Evolutionary conservation across 257 asterid genomes (phyloP).

Genomic region (Leonotis leonurus): DNA sequence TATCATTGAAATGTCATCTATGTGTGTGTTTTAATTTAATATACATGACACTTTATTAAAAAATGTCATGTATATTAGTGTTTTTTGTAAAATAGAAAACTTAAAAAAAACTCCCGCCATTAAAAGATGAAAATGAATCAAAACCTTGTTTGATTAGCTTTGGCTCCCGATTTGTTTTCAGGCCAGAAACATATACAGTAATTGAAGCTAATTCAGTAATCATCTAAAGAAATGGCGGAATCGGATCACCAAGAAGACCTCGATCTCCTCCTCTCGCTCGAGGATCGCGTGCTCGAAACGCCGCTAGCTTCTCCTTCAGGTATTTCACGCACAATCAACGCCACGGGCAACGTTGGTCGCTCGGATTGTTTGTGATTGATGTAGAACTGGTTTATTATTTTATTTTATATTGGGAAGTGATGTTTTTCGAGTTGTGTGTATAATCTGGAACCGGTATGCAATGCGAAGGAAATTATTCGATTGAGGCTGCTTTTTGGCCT

Average conservation of each 20-base stretch:
- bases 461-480: background rate
- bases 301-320: conserved; percentile 90
- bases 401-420: background rate
- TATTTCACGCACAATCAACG: conserved; percentile 7
- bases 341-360: background rate
- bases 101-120: conserved; percentile 51
- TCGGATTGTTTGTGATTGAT: background rate
- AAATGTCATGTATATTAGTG: too few species aligned
- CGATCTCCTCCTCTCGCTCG: conserved; percentile 89
- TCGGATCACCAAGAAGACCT: conserved; percentile 66
- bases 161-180: background rate
- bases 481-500: background rate
- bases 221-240: conserved; percentile 32
- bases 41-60: too few species aligned
- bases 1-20: too few species aligned
- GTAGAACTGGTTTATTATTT: background rate
- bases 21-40: too few species aligned
- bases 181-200: background rate
- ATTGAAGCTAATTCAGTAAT: background rate
- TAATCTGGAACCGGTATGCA: background rate
- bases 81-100: too few species aligned
- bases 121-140: background rate
- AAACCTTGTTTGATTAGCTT: conserved; percentile 16
- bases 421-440: background rate
- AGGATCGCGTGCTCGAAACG: conserved; percentile 87